Evolutionary conservation across 2,329 filamentous ascomycete genomes (phyloP).

Genomic region (Parastagonospora nodorum): DNA sequence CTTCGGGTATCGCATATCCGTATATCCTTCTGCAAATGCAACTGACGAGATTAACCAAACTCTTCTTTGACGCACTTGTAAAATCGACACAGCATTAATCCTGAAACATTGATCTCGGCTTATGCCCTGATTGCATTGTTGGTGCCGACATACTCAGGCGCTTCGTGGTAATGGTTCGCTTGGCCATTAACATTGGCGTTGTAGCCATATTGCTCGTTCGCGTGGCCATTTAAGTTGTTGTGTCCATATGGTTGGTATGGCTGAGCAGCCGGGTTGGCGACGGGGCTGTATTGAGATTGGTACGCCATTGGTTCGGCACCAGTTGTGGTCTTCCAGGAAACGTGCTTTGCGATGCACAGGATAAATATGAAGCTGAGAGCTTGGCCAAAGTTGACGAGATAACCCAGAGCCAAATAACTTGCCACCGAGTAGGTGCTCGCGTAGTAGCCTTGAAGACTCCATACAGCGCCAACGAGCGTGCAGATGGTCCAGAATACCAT

Average conservation of each 20-base stretch:
- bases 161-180: constrained; percentile 21
- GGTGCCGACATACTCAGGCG: constrained; percentile 9
- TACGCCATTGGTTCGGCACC: neutral
- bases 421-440: neutral
- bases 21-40: too few relatives aligned
- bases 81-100: too few relatives aligned
- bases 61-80: too few relatives aligned
- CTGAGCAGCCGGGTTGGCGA: too few relatives aligned
- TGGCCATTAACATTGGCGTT: constrained; percentile 7
- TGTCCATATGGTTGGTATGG: too few relatives aligned
- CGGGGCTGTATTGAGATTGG: too few relatives aligned
- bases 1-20: too few relatives aligned
- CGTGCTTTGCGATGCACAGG: constrained; percentile 26
- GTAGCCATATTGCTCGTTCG: constrained; percentile 9
- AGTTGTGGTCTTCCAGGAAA: constrained; percentile 9
- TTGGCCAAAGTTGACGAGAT: constrained; percentile 20
- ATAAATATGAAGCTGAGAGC: constrained; percentile 23
- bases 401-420: constrained; percentile 13
- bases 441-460: neutral
- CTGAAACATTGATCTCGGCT: neutral
- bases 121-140: neutral
- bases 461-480: constrained; percentile 11
- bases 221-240: too few relatives aligned
- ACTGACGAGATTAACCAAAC: too few relatives aligned
- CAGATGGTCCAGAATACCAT: constrained; percentile 27